Conservation (phyloP, 1,139 yeast genomes). For the Yamadazyma membranifaciens region DNA sequence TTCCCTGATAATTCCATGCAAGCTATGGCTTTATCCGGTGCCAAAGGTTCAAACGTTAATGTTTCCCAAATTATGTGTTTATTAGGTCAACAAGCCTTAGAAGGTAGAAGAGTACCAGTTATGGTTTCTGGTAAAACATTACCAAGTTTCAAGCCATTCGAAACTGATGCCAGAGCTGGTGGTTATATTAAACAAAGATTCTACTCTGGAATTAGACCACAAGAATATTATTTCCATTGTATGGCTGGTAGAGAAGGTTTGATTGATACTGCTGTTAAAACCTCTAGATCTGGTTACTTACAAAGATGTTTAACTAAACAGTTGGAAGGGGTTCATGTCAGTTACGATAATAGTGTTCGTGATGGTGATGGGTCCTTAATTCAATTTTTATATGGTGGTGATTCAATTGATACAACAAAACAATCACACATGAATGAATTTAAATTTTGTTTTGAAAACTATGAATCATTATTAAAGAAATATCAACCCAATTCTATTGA, state of each 20-base stretch:
- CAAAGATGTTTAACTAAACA: slow-evolving; percentile 99
- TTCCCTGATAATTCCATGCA: slow-evolving; percentile 98
- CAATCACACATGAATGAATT: slow-evolving; percentile 94
- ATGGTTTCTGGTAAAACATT: slow-evolving; percentile 98
- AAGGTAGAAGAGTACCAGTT: slow-evolving; percentile 98
- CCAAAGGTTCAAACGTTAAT: slow-evolving; percentile 97
- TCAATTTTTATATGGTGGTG: slow-evolving; percentile 98
- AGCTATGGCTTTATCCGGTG: slow-evolving; percentile 98
- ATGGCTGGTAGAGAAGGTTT: slow-evolving; percentile 99
- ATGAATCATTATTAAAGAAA: slow-evolving; percentile 79
- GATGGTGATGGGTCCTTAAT: slow-evolving; percentile 93
- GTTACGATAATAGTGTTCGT: slow-evolving; percentile 93
- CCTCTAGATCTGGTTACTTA: slow-evolving; percentile 96
- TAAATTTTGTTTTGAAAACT: slow-evolving; percentile 89
- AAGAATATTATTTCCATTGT: slow-evolving; percentile 99
- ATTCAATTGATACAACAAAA: slow-evolving; percentile 89
- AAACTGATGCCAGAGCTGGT: slow-evolving; percentile 97
- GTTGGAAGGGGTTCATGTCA: slow-evolving; percentile 93
- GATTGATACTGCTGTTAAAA: slow-evolving; percentile 98
- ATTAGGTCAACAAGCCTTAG: slow-evolving; percentile 98
- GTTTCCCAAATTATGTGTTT: slow-evolving; percentile 99
- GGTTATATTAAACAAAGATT: slow-evolving; percentile 97
- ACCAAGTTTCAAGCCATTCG: slow-evolving; percentile 95
- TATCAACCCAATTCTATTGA: slow-evolving; percentile 67
- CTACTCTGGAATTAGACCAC: slow-evolving; percentile 98